Evolutionary conservation across 768 basidiomycete genomes (phyloP), one percentile per base, ranked within the genome.

Genomic region (Thelephora ganbajun): DNA sequence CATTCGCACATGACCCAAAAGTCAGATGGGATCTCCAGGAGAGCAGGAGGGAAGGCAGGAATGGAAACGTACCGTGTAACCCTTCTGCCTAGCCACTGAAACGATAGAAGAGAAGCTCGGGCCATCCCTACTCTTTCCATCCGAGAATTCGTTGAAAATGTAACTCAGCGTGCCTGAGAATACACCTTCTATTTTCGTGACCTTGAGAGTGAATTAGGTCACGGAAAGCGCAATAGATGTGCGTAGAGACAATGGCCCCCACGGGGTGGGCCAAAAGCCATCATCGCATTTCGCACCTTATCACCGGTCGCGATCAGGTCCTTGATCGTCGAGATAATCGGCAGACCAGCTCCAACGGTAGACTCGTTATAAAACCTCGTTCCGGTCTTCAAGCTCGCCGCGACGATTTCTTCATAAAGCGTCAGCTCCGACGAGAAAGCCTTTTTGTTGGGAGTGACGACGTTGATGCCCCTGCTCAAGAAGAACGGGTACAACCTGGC

Each of bases 381-480:
- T 3, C 79, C 76, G 46, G 74, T 72, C 49, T 70, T 69, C 48
- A 66, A 62, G 51, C 75, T 76, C 2, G 85, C 77, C 4, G 57
- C 57, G 19, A 83, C 51, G 53, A 98, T 91, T 19, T 66, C 61
- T 45, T 83, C 66, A 60, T 84, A 97, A 34, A 96, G 66, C 16
- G 54, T 56, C 23, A 79, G 66, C 16, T 77, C 69, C 0, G 83
- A 82, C 12, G 90, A 93, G 59, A 82, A 90, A 0, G 86, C 96
- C 66, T 97, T 98, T 66, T 99, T 99, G 72, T 98, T 99, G 13
- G 96, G 94, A 1, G 96, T 99, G 42, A 94, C 79, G 56, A 99
- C 78, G 58, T 81, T 76, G 50, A 98, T 74, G 2, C 93, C 92
- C 3, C 74, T 73, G 44, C 68, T 66, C 39, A 98, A 66, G 66